phyloP scores from a whole-genome alignment of 1,284 basidiomycete genomes.

The Sanguinoderma infundibulare region DNA sequence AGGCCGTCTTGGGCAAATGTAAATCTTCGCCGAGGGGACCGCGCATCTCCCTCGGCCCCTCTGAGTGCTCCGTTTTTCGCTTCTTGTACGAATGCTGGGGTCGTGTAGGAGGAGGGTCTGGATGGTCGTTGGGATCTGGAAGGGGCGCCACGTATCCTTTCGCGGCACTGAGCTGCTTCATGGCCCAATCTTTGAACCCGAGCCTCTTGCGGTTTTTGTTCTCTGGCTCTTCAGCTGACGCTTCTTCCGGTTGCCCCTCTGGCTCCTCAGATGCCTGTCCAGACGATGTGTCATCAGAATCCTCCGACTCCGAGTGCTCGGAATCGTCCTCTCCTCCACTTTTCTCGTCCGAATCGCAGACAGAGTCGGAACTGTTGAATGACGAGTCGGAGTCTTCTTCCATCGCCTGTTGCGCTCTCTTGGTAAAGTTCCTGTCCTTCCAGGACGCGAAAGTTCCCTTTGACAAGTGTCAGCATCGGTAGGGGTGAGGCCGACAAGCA shows the following conservation, averaged over 20 bases:
- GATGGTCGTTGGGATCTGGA: neutral
- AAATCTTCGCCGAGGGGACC: constrained; percentile 75
- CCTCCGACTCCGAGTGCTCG: constrained; percentile 11
- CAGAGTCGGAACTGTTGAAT: constrained; percentile 80
- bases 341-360: constrained; percentile 51
- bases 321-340: constrained; percentile 23
- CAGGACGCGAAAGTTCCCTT: constrained; percentile 31
- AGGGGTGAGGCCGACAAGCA: neutral
- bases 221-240: constrained; percentile 10
- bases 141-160: constrained; percentile 52
- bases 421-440: constrained; percentile 30
- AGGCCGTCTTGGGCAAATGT: constrained; percentile 61
- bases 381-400: constrained; percentile 58
- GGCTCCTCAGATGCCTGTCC: neutral
- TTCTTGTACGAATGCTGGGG: constrained; percentile 41
- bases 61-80: constrained; percentile 40
- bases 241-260: neutral
- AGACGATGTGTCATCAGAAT: neutral
- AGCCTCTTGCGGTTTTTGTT: constrained; percentile 42
- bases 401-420: constrained; percentile 12
- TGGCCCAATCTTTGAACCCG: constrained; percentile 87
- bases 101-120: constrained; percentile 7
- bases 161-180: constrained; percentile 68
- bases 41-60: constrained; percentile 48
- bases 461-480: neutral